A percentile compares a stretch with the other conserved stretches of the same genome.
Conservation (phyloP, 345 rosid species). For the Lepidium aucheri region DNA sequence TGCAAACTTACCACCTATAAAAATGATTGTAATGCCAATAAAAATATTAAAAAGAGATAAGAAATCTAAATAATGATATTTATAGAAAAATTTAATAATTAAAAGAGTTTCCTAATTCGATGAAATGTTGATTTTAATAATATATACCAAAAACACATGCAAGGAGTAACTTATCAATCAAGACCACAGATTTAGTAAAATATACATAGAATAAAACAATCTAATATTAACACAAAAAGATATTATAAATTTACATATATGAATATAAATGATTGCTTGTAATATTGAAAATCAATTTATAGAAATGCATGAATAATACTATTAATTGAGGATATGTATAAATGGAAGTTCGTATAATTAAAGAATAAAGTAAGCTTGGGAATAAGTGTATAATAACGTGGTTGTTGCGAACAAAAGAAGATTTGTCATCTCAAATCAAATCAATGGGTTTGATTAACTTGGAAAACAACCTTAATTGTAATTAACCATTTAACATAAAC, state of each 20-base stretch:
- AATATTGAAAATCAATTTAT: neutral
- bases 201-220: neutral
- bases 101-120: constrained; percentile 14
- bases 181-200: constrained; percentile 11
- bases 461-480: constrained; percentile 3
- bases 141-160: constrained; percentile 5
- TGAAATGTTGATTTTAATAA: constrained; percentile 14
- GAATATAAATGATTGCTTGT: constrained; percentile 1
- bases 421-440: constrained; percentile 9
- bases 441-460: constrained; percentile 11
- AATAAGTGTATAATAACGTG: constrained; percentile 13
- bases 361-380: neutral
- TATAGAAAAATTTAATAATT: constrained; percentile 13
- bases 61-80: constrained; percentile 7
- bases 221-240: neutral
- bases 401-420: constrained; percentile 19
- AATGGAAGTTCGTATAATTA: neutral
- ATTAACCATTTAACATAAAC: neutral
- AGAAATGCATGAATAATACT: neutral
- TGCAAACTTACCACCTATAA: constrained; percentile 67
- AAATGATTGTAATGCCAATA: constrained; percentile 6
- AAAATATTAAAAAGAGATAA: neutral
- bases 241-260: neutral
- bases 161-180: constrained; percentile 17
- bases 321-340: neutral